These are phyloP conservation scores for Amniculicola lignicola DNA, from an alignment of 495 filamentous ascomycete species.

Conservation along the genomic window DNA sequence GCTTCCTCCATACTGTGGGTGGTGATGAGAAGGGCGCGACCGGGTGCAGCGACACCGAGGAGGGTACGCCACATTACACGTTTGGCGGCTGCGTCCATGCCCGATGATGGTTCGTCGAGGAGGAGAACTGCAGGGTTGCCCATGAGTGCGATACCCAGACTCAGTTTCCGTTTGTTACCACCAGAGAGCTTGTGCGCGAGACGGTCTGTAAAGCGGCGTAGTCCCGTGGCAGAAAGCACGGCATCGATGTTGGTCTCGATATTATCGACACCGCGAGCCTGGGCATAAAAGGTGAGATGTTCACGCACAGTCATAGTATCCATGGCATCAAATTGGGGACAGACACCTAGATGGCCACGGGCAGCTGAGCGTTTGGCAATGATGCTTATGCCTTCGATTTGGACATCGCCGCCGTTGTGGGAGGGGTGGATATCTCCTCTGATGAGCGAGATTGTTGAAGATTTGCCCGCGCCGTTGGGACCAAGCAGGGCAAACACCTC, in stretches of 20 bases:
- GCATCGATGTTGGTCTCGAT: conserved; percentile 58
- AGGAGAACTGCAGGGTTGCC: conserved; percentile 70
- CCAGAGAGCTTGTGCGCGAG: conserved; percentile 67
- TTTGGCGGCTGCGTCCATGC: conserved; percentile 37
- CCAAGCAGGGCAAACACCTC: conserved; percentile 84
- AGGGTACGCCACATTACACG: conserved; percentile 37
- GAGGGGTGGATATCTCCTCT: conserved; percentile 67
- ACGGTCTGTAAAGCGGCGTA: conserved; percentile 53
- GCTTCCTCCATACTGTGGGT: conserved; percentile 82
- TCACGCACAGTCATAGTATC: conserved; percentile 53
- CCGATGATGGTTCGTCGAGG: conserved; percentile 50
- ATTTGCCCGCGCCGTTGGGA: conserved; percentile 86
- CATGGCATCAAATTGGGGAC: conserved; percentile 66
- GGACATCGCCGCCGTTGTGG: conserved; percentile 56
- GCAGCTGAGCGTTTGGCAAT: conserved; percentile 60
- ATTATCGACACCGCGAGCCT: conserved; percentile 62
- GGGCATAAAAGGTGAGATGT: conserved; percentile 72
- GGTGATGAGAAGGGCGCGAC: conserved; percentile 36
- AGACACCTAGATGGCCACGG: conserved; percentile 71
- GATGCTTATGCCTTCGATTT: conserved; percentile 70
- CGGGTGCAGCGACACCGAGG: conserved; percentile 22
- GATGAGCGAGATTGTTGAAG: conserved; percentile 78
- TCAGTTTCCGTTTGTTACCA: conserved; percentile 71
- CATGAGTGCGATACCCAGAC: conserved; percentile 71
- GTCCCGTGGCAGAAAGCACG: conserved; percentile 42